Evolutionary conservation across 805 yeast genomes (phyloP), one percentile per base, ranked within the genome.

Genomic region (Yamadazyma laniorum): DNA sequence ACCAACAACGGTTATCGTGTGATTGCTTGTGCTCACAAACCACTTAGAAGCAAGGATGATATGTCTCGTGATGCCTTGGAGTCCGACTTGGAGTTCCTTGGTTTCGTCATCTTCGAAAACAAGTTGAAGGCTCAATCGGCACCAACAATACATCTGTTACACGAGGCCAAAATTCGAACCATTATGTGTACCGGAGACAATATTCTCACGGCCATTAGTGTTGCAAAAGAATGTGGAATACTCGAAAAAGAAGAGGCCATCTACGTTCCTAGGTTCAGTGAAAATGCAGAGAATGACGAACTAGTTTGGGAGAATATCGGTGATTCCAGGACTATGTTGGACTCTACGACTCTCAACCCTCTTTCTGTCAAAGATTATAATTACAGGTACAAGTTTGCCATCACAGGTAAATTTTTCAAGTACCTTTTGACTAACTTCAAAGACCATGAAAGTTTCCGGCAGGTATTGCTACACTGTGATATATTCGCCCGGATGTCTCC

Each of bases 131-230:
- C 72, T 1, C 67, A 83, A 1, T 84, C 96, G 0, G 69, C 68
- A 6, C 60, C 65, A 0, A 86, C 90, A 0, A 69, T 93, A 34
- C 47, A 59, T 9, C 72, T 77, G 42, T 67, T 93, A 34, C 65
- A 67, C 16, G 70, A 68, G 5, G 97, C 99, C 0, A 70, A 77
- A 16, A 73, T 93, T 34, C 71, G 97, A 49, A 85, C 93, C 0
- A 67, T 89, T 19, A 93, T 93, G 99, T 93, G 99, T 60, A 93
- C 99, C 0, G 99, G 99, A 37, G 99, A 93, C 59, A 93, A 93
- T 55, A 79, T 93, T 14, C 66, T 93, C 40, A 93, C 99, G 0
- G 99, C 98, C 0, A 77, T 93, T 15, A 85, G 96, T 60, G 99
- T 93, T 13, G 96, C 85, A 3, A 74, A 79, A 43, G 96, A 91